Percentiles rank a stretch among this genome's conserved stretches.
These are phyloP conservation scores for Alternaria rosae DNA, from an alignment of 2,329 filamentous ascomycete genomes.

Conservation along the genomic window DNA sequence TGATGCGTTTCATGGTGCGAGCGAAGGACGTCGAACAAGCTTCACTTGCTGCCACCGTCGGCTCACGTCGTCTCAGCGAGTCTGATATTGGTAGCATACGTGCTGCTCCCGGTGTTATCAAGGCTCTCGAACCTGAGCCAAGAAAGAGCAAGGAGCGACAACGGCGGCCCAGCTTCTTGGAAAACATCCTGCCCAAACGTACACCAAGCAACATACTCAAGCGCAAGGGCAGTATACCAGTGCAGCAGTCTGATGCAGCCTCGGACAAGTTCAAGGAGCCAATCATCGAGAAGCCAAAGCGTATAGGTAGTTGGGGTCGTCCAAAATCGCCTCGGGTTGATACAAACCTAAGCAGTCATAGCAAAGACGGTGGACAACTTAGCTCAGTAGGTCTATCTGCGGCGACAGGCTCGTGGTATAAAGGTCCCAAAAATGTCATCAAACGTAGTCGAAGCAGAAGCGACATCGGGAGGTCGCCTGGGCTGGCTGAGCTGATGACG, in stretches of 20 bases:
- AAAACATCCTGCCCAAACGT: slow-evolving; percentile 52
- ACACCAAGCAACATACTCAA: slow-evolving; percentile 57
- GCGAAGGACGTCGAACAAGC: slow-evolving; percentile 61
- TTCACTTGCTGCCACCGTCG: slow-evolving; percentile 71
- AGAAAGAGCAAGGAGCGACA: slow-evolving; percentile 50
- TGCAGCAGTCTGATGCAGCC: slow-evolving; percentile 32
- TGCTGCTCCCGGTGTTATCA: slow-evolving; percentile 67
- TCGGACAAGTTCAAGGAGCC: slow-evolving; percentile 43
- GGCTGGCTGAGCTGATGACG: slow-evolving; percentile 63
- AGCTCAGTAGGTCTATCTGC: slow-evolving; percentile 49
- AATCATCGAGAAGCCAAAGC: slow-evolving; percentile 46
- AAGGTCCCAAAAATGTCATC: slow-evolving; percentile 53
- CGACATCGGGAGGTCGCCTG: slow-evolving; percentile 58
- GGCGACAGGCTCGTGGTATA: slow-evolving; percentile 47
- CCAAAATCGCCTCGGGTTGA: slow-evolving; percentile 53
- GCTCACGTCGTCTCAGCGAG: slow-evolving; percentile 69
- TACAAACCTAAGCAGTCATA: slow-evolving; percentile 48
- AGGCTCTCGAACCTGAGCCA: slow-evolving; percentile 61
- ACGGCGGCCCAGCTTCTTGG: slow-evolving; percentile 63
- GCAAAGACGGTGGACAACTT: slow-evolving; percentile 64
- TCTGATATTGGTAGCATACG: slow-evolving; percentile 69
- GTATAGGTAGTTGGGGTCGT: slow-evolving; percentile 52
- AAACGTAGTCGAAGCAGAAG: slow-evolving; percentile 65
- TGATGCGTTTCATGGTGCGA: slow-evolving; percentile 59
- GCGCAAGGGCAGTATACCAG: slow-evolving; percentile 54